Conservation (phyloP, 495 filamentous ascomycete genomes). For the Penicillium goetzii region DNA sequence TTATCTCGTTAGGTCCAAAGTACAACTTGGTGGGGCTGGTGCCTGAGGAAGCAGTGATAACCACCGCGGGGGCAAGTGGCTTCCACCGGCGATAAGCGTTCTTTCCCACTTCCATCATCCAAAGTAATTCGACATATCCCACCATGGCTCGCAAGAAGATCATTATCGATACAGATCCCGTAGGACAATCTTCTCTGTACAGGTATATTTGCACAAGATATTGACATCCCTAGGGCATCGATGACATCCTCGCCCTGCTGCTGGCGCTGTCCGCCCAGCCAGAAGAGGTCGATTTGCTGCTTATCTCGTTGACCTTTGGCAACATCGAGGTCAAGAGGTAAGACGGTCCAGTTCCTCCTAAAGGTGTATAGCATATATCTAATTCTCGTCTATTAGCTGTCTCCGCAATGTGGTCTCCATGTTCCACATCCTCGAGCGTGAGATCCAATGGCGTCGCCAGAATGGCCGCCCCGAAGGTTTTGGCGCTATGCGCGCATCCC, state of each 20-base stretch:
- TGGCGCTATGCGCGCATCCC: conserved; percentile 64
- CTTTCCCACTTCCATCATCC: background rate
- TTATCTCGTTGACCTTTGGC: conserved; percentile 91
- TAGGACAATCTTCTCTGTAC: conserved; percentile 26
- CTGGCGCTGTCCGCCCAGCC: conserved; percentile 81
- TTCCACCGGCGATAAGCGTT: conserved; percentile 1
- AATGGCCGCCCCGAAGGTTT: conserved; percentile 70
- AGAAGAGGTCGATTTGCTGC: conserved; percentile 83
- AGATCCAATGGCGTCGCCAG: conserved; percentile 78
- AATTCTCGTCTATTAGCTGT: conserved; percentile 56
- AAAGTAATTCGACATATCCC: conserved; percentile 5
- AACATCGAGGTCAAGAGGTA: conserved; percentile 84
- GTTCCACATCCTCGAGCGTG: conserved; percentile 90
- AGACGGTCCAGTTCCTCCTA: background rate
- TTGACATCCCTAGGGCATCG: conserved; percentile 66
- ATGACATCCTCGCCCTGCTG: conserved; percentile 86
- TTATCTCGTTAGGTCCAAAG: background rate
- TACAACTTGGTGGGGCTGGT: conserved; percentile 3
- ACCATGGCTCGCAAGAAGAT: conserved; percentile 59
- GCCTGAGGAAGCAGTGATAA: conserved; percentile 12
- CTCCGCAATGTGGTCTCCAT: conserved; percentile 87
- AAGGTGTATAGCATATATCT: conserved; percentile 15
- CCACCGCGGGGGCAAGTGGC: background rate
- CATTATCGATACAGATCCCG: conserved; percentile 95
- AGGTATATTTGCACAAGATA: background rate